Percentiles rank a stretch among this genome's conserved stretches.
phyloP scores from a whole-genome alignment of 2,329 filamentous ascomycete genomes.

The Penicillium expansum region DNA sequence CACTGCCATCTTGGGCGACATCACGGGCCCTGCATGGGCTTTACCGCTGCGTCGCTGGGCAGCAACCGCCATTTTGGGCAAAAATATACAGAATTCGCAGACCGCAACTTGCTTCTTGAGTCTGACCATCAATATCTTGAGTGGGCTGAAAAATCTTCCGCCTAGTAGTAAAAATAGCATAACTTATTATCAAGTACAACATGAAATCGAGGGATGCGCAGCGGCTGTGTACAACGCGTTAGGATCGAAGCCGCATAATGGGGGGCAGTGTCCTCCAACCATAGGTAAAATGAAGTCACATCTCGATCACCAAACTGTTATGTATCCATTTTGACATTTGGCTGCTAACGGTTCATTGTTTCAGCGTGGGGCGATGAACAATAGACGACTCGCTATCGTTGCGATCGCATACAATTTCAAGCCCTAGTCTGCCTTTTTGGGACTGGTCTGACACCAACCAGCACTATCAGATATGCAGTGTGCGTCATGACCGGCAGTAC shows the following conservation, averaged over 20 bases:
- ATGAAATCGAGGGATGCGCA: background rate
- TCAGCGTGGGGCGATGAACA: slow-evolving; percentile 9
- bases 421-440: slow-evolving; percentile 17
- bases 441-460: slow-evolving; percentile 9
- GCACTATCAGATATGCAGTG: background rate
- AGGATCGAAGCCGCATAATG: slow-evolving; percentile 7
- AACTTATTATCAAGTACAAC: background rate
- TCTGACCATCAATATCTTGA: background rate
- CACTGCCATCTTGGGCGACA: slow-evolving; percentile 27
- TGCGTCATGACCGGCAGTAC: slow-evolving; percentile 1
- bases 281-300: background rate
- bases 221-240: slow-evolving; percentile 3
- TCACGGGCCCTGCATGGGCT: slow-evolving; percentile 28
- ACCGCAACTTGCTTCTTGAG: slow-evolving; percentile 26
- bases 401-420: slow-evolving; percentile 15
- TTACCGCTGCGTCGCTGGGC: slow-evolving; percentile 37
- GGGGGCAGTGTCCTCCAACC: background rate
- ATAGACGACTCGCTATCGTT: slow-evolving; percentile 7
- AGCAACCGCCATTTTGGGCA: slow-evolving; percentile 29
- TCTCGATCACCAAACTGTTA: background rate
- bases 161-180: slow-evolving; percentile 9
- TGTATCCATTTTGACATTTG: slow-evolving; percentile 1
- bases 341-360: background rate
- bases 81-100: slow-evolving; percentile 22
- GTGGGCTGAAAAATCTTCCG: background rate